Percentiles rank a stretch among this genome's conserved stretches.
These are phyloP conservation scores for Trichothecium roseum DNA, from an alignment of 2,329 filamentous ascomycete genomes.

Conservation along the genomic window DNA sequence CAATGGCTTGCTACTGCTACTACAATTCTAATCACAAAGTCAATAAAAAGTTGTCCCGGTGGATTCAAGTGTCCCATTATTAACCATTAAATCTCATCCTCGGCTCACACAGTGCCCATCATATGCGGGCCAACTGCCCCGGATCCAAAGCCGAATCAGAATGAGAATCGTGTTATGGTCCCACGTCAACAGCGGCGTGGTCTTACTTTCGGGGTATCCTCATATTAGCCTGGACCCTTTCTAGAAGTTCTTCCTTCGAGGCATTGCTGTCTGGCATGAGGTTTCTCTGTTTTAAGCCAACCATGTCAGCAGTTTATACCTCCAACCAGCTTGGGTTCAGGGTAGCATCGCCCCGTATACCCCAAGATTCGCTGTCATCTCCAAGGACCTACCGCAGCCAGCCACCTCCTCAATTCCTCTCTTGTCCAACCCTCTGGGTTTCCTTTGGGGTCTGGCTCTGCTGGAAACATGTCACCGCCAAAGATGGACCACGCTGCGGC, in stretches of 20 bases:
- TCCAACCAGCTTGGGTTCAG: neutral
- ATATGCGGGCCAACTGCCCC: too few relatives aligned
- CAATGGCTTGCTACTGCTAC: too few relatives aligned
- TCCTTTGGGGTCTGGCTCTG: conserved; percentile 64
- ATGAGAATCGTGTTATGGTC: too few relatives aligned
- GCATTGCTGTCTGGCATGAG: conserved; percentile 32
- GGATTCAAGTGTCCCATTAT: too few relatives aligned
- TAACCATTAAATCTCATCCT: too few relatives aligned
- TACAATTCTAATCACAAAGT: too few relatives aligned
- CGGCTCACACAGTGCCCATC: too few relatives aligned
- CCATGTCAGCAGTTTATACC: conserved; percentile 6
- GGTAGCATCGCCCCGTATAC: neutral
- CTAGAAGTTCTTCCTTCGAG: conserved; percentile 34
- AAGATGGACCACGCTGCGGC: conserved; percentile 78
- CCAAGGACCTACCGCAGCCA: conserved; percentile 57
- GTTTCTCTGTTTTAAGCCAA: conserved; percentile 27
- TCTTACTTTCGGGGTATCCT: conserved; percentile 12
- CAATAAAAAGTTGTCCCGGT: too few relatives aligned
- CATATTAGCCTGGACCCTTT: conserved; percentile 36
- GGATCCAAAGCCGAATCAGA: too few relatives aligned
- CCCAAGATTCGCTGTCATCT: neutral
- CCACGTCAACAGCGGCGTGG: too few relatives aligned
- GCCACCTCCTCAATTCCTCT: conserved; percentile 72
- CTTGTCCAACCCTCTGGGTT: conserved; percentile 62
- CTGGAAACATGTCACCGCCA: conserved; percentile 76